phyloP scores from a whole-genome alignment of 140 eudicot genomes.

The Erigeron philadelphicus region DNA sequence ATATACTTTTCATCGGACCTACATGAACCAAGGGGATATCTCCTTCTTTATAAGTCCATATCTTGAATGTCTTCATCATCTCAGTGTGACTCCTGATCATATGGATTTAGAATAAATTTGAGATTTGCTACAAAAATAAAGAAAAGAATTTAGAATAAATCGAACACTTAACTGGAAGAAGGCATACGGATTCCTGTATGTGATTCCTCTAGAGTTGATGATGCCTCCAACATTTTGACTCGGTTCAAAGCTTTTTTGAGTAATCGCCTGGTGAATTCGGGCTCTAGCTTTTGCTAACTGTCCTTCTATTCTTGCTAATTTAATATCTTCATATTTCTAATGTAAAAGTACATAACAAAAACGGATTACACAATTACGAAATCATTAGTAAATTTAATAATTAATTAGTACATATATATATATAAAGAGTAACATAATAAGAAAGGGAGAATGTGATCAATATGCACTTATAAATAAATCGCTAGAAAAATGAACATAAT shows the following conservation, averaged over 20 bases:
- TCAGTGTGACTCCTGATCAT: conserved; percentile 41
- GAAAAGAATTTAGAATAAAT: too few relatives aligned
- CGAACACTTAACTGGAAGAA: conserved; percentile 27
- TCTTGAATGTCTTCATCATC: conserved; percentile 44
- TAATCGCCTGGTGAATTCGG: conserved; percentile 34
- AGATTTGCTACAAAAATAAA: too few relatives aligned
- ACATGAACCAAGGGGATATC: conserved; percentile 42
- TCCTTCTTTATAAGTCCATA: conserved; percentile 52
- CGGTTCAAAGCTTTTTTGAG: conserved; percentile 1
- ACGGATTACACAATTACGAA: too few relatives aligned
- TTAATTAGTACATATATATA: too few relatives aligned
- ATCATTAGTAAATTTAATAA: too few relatives aligned
- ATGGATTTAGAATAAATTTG: too few relatives aligned
- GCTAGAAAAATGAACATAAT: too few relatives aligned
- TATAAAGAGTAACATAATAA: too few relatives aligned
- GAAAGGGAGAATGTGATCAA: too few relatives aligned
- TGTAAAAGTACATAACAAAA: background rate
- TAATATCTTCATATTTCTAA: background rate
- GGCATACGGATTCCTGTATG: conserved; percentile 33
- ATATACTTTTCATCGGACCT: conserved; percentile 40
- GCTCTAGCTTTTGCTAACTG: conserved; percentile 47
- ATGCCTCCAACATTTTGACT: background rate
- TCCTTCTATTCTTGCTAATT: conserved; percentile 31
- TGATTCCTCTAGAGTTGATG: background rate
- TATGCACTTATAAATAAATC: too few relatives aligned